Evolutionary conservation across 2,329 filamentous ascomycete genomes (phyloP).

Genomic region (Pseudofabraea citricarpa): DNA sequence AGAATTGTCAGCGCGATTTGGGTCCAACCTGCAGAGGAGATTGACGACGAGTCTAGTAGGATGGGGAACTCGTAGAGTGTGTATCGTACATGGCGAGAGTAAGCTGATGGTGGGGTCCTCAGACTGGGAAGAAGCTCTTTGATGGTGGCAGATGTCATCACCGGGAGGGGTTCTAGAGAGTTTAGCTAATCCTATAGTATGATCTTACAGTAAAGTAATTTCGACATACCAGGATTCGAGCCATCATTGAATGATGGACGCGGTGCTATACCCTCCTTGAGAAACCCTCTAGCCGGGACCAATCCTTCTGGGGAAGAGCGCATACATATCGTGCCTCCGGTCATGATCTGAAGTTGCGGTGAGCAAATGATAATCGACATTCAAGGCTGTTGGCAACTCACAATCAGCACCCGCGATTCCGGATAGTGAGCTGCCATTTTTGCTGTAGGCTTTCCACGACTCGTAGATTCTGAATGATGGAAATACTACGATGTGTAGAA

Average conservation of each 20-base stretch:
- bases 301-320: slow-evolving; percentile 59
- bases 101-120: slow-evolving; percentile 58
- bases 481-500: too few relatives aligned
- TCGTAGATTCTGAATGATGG: not conserved
- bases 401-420: slow-evolving; percentile 56
- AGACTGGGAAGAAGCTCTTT: slow-evolving; percentile 23
- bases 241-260: slow-evolving; percentile 67
- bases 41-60: slow-evolving; percentile 66
- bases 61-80: slow-evolving; percentile 64
- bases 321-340: slow-evolving; percentile 68
- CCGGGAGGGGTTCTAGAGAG: slow-evolving; percentile 25
- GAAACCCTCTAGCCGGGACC: slow-evolving; percentile 54
- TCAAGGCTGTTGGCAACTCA: not conserved
- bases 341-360: slow-evolving; percentile 47
- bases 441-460: too few relatives aligned
- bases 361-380: slow-evolving; percentile 22
- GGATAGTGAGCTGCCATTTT: slow-evolving; percentile 29
- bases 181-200: not conserved
- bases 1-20: slow-evolving; percentile 55
- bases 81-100: slow-evolving; percentile 61
- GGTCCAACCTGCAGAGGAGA: slow-evolving; percentile 67
- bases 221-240: slow-evolving; percentile 39
- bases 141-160: slow-evolving; percentile 20
- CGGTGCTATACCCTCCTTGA: slow-evolving; percentile 59
- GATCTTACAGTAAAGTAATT: not conserved